Evolutionary conservation across 495 filamentous ascomycete species (phyloP), one percentile per base, ranked within the genome.

Genomic region (Hapsidospora chrysogenum): DNA sequence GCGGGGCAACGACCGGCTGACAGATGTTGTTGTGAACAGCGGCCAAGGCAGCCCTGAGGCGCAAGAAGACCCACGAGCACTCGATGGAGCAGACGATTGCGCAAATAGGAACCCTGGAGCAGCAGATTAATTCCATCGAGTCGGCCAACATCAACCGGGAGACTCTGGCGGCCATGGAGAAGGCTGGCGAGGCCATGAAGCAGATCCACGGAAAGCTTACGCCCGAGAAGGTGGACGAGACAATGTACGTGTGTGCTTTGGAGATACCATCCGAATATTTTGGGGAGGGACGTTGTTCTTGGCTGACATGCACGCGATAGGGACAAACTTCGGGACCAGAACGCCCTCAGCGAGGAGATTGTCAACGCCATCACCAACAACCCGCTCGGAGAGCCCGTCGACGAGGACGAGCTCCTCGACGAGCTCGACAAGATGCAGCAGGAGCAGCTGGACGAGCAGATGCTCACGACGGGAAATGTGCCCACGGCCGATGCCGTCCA

Each of bases 61-160:
- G 89, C 47, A 99, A 96, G 71, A 94, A 99, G 73, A 62, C 68
- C 42, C 81, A 85, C 50, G 83, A 92, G 53, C 79, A 84, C 61
- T 80, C 82, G 39, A 72, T 95, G 30, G 80, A 89, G 39, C 83
- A 92, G 54, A 96, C 87, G 7, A 68, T 73, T 22, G 72, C 78
- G 22, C 92, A 96, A 56, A 85, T 93, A 58, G 70, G 72, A 37
- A 92, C 87, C 26, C 66, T 99, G 10, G 89, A 96, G 51, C 81
- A 85, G 47, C 85, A 99, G 52, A 87, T 99, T 48, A 89, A 87
- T 51, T 78, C 80, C 39, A 95, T 99, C 56, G 89, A 99, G 53
- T 80, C 86, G 15, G 92, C 89, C 33, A 99, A 96, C 54, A 92
- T 99, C 60, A 99, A 99, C 66, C 71, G 86, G 51, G 85, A 96